Conservation (phyloP, 345 rosid species). For the Luvunga scandens region DNA sequence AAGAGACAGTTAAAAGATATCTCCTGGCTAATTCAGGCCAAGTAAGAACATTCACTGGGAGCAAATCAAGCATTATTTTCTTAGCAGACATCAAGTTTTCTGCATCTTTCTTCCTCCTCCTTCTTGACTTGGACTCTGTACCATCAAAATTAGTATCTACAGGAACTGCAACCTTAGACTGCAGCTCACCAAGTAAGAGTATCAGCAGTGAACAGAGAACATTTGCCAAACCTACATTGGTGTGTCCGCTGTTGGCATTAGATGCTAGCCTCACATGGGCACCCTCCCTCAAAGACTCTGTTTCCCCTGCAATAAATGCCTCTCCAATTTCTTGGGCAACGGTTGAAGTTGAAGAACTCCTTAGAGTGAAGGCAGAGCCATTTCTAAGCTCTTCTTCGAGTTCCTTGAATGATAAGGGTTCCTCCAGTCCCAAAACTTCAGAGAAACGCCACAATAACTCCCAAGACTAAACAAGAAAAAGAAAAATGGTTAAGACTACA, state of each 20-base stretch:
- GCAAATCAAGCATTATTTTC: slow-evolving; percentile 34
- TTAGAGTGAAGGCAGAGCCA: slow-evolving; percentile 13
- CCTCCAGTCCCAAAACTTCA: slow-evolving; percentile 32
- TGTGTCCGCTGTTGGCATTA: slow-evolving; percentile 2
- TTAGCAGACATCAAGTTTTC: slow-evolving; percentile 20
- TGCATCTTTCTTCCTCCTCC: slow-evolving; percentile 29
- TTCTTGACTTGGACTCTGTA: slow-evolving; percentile 32
- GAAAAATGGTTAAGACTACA: slow-evolving; percentile 6
- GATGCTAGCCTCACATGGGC: neutral
- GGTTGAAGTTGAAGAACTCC: slow-evolving; percentile 16
- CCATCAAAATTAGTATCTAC: slow-evolving; percentile 28
- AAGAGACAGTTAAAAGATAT: slow-evolving; percentile 25
- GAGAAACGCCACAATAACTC: slow-evolving; percentile 38
- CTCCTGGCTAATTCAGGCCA: slow-evolving; percentile 44
- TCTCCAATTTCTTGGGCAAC: neutral
- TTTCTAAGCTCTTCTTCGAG: slow-evolving; percentile 31
- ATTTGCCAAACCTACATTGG: slow-evolving; percentile 17
- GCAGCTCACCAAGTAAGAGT: slow-evolving; percentile 28
- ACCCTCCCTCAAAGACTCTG: slow-evolving; percentile 15
- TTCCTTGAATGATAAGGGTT: slow-evolving; percentile 26
- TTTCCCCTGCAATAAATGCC: slow-evolving; percentile 8
- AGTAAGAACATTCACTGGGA: slow-evolving; percentile 36
- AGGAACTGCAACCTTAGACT: slow-evolving; percentile 21
- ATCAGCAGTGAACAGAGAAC: slow-evolving; percentile 31
- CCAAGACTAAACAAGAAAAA: slow-evolving; percentile 33